Evolutionary conservation across 495 filamentous ascomycete genomes (phyloP), one percentile per base, ranked within the genome.

Genomic region (Penicillium robsamsonii): DNA sequence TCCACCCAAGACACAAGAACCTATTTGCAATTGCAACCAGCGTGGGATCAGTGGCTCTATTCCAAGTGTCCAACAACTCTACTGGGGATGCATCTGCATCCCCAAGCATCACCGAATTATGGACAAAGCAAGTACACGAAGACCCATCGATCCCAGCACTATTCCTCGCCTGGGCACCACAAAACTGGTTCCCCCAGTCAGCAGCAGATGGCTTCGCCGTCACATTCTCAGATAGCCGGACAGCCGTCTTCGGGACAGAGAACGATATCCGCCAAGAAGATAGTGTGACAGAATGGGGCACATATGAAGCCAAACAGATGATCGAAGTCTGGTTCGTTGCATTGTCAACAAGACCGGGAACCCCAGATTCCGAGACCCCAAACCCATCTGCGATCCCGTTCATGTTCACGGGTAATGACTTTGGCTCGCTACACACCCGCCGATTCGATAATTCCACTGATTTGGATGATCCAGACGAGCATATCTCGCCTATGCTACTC

Each of bases 1-100:
- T 96, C 70, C 84, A 85, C 56, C 85, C 84, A 7, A 66, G 72
- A 40, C 62, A 73, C n/a, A 71, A 73, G 13, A 71, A 72, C 27
- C 65, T 83, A 13, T 76, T 94, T 29, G 90, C 82, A 9, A 82
- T 86, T 29, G 89, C 90, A 10, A 86, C 84, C 10, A 94, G 90
- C 56, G 86, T 84, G 5, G 91, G 87, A 2, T 75, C 76, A 10
- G 70, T 96, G 0, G 78, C 79, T 8, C 68, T 96, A 27, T 94
- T 87, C 72, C 69, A 46, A n/a, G 53, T 77, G 22, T 60, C 61
- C 30, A 7, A 57, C 46, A 46, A 51, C 17, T 27, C 59, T 22
- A 24, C 48, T 1, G 29, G 22, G 22, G 53, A 43, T 12, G 54
- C 24, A 15, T 59, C 18, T 35, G 11, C 45, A 17, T 18, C 46